A percentile compares a stretch with the other conserved stretches of the same genome.
Conservation (phyloP, 305 asterid species). For the Rubia occidens region DNA sequence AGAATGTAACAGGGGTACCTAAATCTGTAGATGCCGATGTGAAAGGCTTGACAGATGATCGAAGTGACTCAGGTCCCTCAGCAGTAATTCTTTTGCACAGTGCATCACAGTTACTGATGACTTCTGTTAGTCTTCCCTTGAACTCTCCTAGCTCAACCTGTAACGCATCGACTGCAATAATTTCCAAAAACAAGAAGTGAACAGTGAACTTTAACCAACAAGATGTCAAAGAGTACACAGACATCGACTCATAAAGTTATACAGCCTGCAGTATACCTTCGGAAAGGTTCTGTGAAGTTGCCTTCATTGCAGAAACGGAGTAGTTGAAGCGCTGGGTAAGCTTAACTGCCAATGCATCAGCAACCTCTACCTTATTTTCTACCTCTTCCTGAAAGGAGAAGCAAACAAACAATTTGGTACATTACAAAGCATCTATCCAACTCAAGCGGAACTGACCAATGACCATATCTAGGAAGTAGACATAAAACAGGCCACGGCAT, state of each 20-base stretch:
- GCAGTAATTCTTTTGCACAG: conserved; percentile 66
- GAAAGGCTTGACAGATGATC: conserved; percentile 57
- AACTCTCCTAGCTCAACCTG: conserved; percentile 91
- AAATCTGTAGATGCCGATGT: conserved; percentile 31
- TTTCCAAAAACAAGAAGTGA: conserved; percentile 15
- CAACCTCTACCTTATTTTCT: conserved; percentile 88
- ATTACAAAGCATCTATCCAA: not conserved
- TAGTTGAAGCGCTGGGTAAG: conserved; percentile 86
- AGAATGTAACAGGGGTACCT: conserved; percentile 9
- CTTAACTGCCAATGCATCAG: conserved; percentile 82
- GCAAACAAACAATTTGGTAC: conserved; percentile 8
- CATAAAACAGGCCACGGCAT: not conserved
- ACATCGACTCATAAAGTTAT: not conserved
- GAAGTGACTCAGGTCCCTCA: conserved; percentile 78
- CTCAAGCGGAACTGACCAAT: not conserved
- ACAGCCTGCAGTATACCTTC: conserved; percentile 47
- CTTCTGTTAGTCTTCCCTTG: conserved; percentile 88
- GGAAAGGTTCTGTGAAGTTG: conserved; percentile 72
- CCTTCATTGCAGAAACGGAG: conserved; percentile 76
- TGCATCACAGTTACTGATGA: conserved; percentile 82
- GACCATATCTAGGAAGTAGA: not conserved
- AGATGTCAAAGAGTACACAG: not conserved
- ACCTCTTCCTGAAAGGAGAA: conserved; percentile 56
- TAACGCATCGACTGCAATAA: conserved; percentile 56
- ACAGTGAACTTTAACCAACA: not conserved